phyloP scores from a whole-genome alignment of 495 filamentous ascomycete species.

The Talaromyces proteolyticus region DNA sequence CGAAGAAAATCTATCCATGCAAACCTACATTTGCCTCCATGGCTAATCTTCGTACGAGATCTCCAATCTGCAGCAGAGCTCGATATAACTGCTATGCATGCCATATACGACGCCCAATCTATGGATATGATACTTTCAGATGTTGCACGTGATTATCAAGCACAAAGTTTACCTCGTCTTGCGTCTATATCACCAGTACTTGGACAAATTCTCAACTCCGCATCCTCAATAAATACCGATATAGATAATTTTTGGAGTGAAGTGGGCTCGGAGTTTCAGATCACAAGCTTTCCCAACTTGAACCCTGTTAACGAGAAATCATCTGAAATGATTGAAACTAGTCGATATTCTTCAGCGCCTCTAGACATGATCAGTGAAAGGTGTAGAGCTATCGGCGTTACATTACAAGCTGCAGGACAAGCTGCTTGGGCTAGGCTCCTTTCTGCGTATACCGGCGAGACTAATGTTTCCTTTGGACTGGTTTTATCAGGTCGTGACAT shows the following conservation, averaged over 20 bases:
- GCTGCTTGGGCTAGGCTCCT: constrained; percentile 70
- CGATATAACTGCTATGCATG: constrained; percentile 60
- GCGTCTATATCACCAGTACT: constrained; percentile 34
- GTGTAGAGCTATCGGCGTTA: constrained; percentile 50
- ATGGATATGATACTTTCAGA: constrained; percentile 54
- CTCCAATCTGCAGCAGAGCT: constrained; percentile 17
- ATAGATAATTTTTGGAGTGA: constrained; percentile 56
- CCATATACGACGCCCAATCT: constrained; percentile 73
- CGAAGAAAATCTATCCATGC: constrained; percentile 18
- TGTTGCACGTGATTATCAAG: constrained; percentile 35
- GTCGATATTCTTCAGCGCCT: constrained; percentile 27
- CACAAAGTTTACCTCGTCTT: constrained; percentile 9
- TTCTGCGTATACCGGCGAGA: constrained; percentile 65
- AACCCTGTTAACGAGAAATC: constrained; percentile 48
- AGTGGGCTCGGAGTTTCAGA: constrained; percentile 40
- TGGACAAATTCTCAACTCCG: constrained; percentile 44
- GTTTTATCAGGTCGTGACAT: constrained; percentile 64
- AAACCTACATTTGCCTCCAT: constrained; percentile 39
- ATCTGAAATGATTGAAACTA: constrained; percentile 27
- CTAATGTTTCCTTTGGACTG: constrained; percentile 61
- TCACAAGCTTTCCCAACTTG: constrained; percentile 64
- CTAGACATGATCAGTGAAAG: constrained; percentile 41
- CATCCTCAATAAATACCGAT: constrained; percentile 18
- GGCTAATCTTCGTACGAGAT: constrained; percentile 34
- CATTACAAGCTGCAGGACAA: constrained; percentile 64